Base-by-base conservation (phyloP, 306 rosid genomes). In the Potentilla sterilis region DNA sequence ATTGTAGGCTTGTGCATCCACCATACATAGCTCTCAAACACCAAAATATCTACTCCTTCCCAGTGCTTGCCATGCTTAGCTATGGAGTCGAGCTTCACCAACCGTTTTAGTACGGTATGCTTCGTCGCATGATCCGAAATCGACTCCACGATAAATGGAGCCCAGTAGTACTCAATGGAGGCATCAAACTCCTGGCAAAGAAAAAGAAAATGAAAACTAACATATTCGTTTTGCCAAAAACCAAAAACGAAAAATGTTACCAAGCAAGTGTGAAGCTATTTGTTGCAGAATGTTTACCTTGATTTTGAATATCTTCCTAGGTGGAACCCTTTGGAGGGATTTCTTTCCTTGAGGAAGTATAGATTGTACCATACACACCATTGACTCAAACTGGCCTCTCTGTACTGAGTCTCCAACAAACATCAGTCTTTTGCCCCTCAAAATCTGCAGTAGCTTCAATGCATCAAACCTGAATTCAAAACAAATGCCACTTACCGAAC, bases 11-110 rank as follows among this genome's bases (percentile, higher is more conserved):
- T 85, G 70, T 89, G 77, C 91, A 88, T 90, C 98, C 93, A 95
- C 98, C 97, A 94, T 41, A 91, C 90, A 47, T 94, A 90, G 85
- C 98, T 94, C 88, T 92, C 97, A 42, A 94, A 94, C 37, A 94
- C 92, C 87, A 94, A 81, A 34, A 90, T 41, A 82, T 94, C 97
- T 72, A 90, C 97, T 55, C 84, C 96, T 86, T 89, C 81, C 97
- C 97, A 92, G 72, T 90, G 89, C 64, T 86, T 86, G 43, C 97
- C 96, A 77, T 95, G 98, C 44, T 83, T 87, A 16, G 85, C 86
- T 72, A 95, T 90, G 37, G 97, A 83, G 78, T 92, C 97, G 0
- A 92, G 93, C 78, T 75, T 90, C 22, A 95, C 97, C 81, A 89
- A 78, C 72, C 97, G 74, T 78, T 90, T 90, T 42, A 77, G 81